These are phyloP conservation scores for Heliocybe sulcata DNA, from an alignment of 1,284 basidiomycete genomes.

Conservation along the genomic window DNA sequence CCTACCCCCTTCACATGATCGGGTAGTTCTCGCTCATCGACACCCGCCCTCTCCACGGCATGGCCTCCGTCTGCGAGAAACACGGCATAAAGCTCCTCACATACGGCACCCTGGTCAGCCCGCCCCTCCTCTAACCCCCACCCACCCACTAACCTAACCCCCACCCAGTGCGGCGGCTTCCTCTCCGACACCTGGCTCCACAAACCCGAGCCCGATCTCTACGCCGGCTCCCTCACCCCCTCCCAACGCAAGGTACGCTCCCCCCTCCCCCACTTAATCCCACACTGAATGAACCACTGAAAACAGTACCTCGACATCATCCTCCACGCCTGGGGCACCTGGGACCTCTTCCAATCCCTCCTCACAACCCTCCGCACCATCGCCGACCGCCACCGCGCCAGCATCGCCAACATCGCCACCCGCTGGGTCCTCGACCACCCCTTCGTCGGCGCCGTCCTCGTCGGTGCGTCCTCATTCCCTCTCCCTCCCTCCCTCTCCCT, in stretches of 20 bases:
- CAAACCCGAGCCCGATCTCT: constrained; percentile 62
- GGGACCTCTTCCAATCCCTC: constrained; percentile 67
- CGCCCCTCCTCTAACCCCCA: constrained; percentile 5
- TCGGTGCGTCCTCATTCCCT: constrained; percentile 60
- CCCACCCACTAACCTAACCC: constrained; percentile 4
- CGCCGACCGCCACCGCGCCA: constrained; percentile 61
- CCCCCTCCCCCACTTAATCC: neutral
- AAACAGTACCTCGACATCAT: constrained; percentile 84
- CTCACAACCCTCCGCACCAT: constrained; percentile 52
- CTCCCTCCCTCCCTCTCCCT: too few relatives aligned
- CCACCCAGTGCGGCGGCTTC: constrained; percentile 72
- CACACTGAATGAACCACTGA: neutral
- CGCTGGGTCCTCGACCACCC: constrained; percentile 77
- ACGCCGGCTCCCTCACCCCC: constrained; percentile 55
- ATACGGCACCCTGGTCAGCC: constrained; percentile 65
- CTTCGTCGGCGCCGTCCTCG: constrained; percentile 72
- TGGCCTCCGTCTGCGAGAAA: constrained; percentile 69
- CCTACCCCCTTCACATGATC: too few relatives aligned
- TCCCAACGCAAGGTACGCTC: constrained; percentile 67
- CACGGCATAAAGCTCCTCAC: constrained; percentile 71
- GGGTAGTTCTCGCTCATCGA: constrained; percentile 84
- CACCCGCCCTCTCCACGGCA: constrained; percentile 65
- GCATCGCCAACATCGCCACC: constrained; percentile 71
- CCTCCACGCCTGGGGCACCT: constrained; percentile 68
- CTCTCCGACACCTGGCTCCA: constrained; percentile 71